These are phyloP conservation scores for Hypoxylon rubiginosum DNA, from an alignment of 2,329 filamentous ascomycete species.

Conservation along the genomic window DNA sequence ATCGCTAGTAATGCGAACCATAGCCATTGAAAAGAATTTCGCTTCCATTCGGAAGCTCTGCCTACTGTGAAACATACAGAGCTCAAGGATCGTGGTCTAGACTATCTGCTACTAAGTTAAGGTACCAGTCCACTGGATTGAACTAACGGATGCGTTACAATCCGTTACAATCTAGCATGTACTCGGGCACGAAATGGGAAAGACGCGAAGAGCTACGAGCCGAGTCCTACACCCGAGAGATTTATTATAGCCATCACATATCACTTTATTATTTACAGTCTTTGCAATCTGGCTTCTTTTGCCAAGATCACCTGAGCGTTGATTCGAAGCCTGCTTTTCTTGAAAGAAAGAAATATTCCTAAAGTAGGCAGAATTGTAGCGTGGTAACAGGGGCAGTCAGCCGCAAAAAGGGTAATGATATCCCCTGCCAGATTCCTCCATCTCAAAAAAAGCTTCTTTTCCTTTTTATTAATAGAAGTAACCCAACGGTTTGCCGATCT, in stretches of 20 bases:
- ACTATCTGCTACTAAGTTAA: not conserved
- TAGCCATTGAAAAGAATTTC: not conserved
- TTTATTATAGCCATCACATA: not conserved
- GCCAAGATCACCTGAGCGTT: not conserved
- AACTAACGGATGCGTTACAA: not conserved
- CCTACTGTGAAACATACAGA: not conserved
- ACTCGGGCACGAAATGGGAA: not conserved
- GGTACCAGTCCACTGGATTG: not conserved
- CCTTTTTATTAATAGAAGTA: slow-evolving; percentile 32
- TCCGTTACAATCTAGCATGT: not conserved
- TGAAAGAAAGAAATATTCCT: not conserved
- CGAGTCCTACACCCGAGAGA: not conserved
- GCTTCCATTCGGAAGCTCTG: not conserved
- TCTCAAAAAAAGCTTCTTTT: slow-evolving; percentile 2
- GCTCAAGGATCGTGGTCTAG: not conserved
- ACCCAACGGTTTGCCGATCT: slow-evolving; percentile 1
- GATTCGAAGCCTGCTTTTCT: not conserved
- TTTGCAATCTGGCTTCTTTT: not conserved
- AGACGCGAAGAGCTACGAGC: not conserved
- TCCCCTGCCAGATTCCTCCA: slow-evolving; percentile 10
- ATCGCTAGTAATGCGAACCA: not conserved
- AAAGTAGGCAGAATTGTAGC: not conserved
- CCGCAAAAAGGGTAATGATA: slow-evolving; percentile 12
- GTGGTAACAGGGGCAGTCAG: slow-evolving; percentile 9
- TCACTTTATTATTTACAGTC: not conserved